These are phyloP conservation scores for Fusarium graminum DNA, from an alignment of 2,329 filamentous ascomycete species.

Conservation along the genomic window DNA sequence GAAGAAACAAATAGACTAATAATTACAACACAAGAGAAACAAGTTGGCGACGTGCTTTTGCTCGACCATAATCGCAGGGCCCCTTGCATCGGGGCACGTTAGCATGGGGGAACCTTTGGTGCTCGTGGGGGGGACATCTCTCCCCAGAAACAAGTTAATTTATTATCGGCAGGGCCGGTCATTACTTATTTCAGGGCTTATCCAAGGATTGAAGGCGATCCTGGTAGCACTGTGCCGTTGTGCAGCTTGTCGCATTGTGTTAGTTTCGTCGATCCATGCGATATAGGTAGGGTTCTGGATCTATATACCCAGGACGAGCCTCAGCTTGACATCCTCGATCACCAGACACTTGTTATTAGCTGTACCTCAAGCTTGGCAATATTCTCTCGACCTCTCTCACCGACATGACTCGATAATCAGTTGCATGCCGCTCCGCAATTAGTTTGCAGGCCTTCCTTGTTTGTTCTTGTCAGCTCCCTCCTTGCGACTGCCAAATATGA, in stretches of 20 bases:
- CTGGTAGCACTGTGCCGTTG: neutral
- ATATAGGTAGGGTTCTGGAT: constrained; percentile 23
- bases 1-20: constrained; percentile 3
- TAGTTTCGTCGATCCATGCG: constrained; percentile 16
- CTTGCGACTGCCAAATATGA: constrained; percentile 31
- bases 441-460: constrained; percentile 14
- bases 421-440: constrained; percentile 21
- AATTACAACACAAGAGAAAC: constrained; percentile 28
- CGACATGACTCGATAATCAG: constrained; percentile 18
- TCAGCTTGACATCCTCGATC: constrained; percentile 4
- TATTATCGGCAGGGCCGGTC: constrained; percentile 1
- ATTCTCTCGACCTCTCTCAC: constrained; percentile 6
- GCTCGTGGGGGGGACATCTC: neutral
- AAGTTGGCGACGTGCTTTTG: constrained; percentile 4
- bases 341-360: constrained; percentile 6
- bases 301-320: constrained; percentile 3
- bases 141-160: neutral
- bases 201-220: neutral
- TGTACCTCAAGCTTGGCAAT: constrained; percentile 8
- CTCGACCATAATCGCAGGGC: constrained; percentile 14
- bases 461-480: constrained; percentile 13
- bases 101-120: constrained; percentile 1
- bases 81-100: constrained; percentile 25
- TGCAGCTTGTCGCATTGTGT: constrained; percentile 1
- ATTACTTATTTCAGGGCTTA: neutral